phyloP scores from a whole-genome alignment of 257 asterid species.

The Nicotiana paniculata region DNA sequence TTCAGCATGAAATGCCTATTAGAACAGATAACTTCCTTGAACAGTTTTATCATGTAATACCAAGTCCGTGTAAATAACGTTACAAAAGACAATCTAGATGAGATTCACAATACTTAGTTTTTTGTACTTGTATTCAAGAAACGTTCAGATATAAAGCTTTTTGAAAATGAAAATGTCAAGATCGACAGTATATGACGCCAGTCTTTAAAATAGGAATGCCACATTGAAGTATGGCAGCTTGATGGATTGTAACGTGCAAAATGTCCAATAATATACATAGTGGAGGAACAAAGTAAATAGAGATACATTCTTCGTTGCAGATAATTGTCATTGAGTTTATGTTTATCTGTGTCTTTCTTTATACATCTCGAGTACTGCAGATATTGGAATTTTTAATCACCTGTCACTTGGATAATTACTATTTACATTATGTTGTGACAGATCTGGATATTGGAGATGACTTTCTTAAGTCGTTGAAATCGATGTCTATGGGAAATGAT shows the following conservation, averaged over 20 bases:
- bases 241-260: background rate
- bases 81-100: background rate
- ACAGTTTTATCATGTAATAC: background rate
- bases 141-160: background rate
- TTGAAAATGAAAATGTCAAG: background rate
- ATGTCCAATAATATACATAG: background rate
- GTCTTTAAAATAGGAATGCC: background rate
- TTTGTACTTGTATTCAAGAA: background rate
- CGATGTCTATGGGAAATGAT: slow-evolving; percentile 54
- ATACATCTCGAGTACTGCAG: background rate
- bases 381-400: background rate
- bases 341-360: background rate
- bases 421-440: slow-evolving; percentile 26
- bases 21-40: background rate
- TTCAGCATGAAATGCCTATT: background rate
- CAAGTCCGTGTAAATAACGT: background rate
- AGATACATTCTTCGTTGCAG: background rate
- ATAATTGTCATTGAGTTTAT: background rate
- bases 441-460: slow-evolving; percentile 82
- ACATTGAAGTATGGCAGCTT: background rate
- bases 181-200: background rate
- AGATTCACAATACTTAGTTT: background rate
- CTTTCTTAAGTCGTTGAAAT: slow-evolving; percentile 74
- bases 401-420: slow-evolving; percentile 12
- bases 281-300: background rate